These are phyloP conservation scores for Euphorbia peplus DNA, from an alignment of 345 rosid genomes.

Conservation along the genomic window DNA sequence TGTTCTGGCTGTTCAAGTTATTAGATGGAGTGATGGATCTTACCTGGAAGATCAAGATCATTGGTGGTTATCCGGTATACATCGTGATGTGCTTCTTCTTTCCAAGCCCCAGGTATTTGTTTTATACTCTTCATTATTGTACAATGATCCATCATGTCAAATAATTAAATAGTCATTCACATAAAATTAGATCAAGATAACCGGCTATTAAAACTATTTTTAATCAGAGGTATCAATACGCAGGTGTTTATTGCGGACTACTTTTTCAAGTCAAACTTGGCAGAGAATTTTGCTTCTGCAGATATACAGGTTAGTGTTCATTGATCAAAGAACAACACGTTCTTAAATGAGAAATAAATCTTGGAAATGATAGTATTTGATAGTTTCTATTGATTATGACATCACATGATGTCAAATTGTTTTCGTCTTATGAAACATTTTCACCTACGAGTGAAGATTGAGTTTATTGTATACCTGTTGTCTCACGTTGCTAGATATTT, in stretches of 20 bases:
- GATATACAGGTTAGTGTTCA: constrained; percentile 61
- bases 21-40: constrained; percentile 99
- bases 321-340: neutral
- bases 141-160: too few relatives aligned
- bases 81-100: constrained; percentile 93
- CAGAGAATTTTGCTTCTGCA: constrained; percentile 60
- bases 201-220: neutral
- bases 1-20: constrained; percentile 91
- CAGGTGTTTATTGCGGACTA: constrained; percentile 96
- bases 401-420: neutral
- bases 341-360: neutral
- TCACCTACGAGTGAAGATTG: neutral
- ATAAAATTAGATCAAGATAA: too few relatives aligned
- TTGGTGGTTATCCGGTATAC: constrained; percentile 98
- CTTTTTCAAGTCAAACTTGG: constrained; percentile 72
- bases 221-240: constrained; percentile 18
- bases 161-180: too few relatives aligned
- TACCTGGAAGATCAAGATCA: constrained; percentile 99
- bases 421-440: neutral
- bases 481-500: neutral
- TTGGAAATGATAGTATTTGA: constrained; percentile 1
- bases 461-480: neutral
- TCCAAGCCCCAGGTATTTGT: constrained; percentile 83
- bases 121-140: constrained; percentile 4
- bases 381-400: neutral